Percentiles rank a stretch among this genome's conserved stretches.
phyloP scores from a whole-genome alignment of 371 early-diverging fungal genomes.

The Hamiltosporidium magnivora region DNA sequence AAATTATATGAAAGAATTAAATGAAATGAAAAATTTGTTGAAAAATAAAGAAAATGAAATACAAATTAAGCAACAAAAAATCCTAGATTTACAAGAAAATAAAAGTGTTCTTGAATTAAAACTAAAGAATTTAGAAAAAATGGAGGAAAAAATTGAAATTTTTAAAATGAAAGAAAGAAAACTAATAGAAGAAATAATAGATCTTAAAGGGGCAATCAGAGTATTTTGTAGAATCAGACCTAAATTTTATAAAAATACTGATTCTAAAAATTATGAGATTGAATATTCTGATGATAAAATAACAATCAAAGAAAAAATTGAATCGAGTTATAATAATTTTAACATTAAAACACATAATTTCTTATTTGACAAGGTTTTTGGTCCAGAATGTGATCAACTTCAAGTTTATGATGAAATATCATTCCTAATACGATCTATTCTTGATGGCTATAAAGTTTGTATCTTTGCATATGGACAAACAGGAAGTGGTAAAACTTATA shows the following conservation, averaged over 20 bases:
- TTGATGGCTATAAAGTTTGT: constrained; percentile 90
- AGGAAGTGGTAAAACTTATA: constrained; percentile 78
- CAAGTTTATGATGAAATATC: constrained; percentile 80
- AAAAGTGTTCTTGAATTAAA: too few species aligned
- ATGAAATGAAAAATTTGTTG: too few species aligned
- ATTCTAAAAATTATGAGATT: constrained; percentile 5
- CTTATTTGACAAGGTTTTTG: constrained; percentile 62
- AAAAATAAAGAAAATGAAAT: too few species aligned
- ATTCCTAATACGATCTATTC: constrained; percentile 76
- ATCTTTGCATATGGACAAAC: constrained; percentile 99
- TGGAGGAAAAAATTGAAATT: constrained; percentile 4
- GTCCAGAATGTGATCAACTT: constrained; percentile 62
- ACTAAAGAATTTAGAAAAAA: background rate
- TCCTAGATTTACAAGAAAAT: too few species aligned
- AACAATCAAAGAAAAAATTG: constrained; percentile 6
- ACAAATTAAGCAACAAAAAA: too few species aligned
- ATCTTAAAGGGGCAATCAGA: constrained; percentile 86
- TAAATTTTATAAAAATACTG: constrained; percentile 39
- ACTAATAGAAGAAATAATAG: constrained; percentile 23
- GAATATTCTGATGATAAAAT: constrained; percentile 49
- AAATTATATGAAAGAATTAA: too few species aligned
- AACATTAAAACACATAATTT: constrained; percentile 23
- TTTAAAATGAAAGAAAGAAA: constrained; percentile 16
- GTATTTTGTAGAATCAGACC: constrained; percentile 89
- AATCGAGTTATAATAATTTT: background rate